Percentiles rank a stretch among this genome's conserved stretches.
Conservation (phyloP, 768 basidiomycete genomes). For the Daedaleopsis sinensis region DNA sequence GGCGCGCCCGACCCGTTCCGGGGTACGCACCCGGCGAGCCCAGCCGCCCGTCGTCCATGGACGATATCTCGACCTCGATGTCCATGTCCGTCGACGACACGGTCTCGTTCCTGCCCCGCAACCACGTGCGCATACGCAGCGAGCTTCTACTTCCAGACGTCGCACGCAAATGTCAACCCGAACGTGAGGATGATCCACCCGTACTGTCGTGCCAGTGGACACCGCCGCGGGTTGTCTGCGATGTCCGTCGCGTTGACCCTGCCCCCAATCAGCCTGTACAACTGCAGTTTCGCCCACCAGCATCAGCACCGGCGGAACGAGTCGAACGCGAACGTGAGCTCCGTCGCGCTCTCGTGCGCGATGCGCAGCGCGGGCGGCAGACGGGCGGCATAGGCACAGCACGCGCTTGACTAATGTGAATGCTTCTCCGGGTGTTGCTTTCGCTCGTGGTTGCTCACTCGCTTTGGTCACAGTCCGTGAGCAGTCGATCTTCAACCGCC, state of each 20-base stretch:
- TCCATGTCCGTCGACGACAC: slow-evolving; percentile 67
- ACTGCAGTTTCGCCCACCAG: slow-evolving; percentile 54
- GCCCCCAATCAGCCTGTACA: slow-evolving; percentile 75
- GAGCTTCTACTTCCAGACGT: slow-evolving; percentile 71
- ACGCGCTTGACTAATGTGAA: slow-evolving; percentile 58
- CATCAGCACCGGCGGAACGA: slow-evolving; percentile 51
- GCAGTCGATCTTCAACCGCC: slow-evolving; percentile 64
- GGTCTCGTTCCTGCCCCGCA: slow-evolving; percentile 58
- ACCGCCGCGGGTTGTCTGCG: slow-evolving; percentile 58
- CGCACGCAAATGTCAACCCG: slow-evolving; percentile 5
- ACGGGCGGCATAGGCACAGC: slow-evolving; percentile 61
- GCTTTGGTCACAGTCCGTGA: slow-evolving; percentile 34
- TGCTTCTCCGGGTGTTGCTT: slow-evolving; percentile 5
- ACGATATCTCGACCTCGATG: slow-evolving; percentile 42
- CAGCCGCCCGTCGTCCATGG: slow-evolving; percentile 60
- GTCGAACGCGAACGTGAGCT: slow-evolving; percentile 60
- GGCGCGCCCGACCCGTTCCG: slow-evolving; percentile 74
- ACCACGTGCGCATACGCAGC: slow-evolving; percentile 57
- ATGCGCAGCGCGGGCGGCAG: slow-evolving; percentile 54
- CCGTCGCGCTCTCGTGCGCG: slow-evolving; percentile 58
- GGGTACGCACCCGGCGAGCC: slow-evolving; percentile 55
- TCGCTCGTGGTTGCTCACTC: slow-evolving; percentile 18
- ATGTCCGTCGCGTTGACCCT: slow-evolving; percentile 55
- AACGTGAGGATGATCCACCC: slow-evolving; percentile 28
- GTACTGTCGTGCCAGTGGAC: slow-evolving; percentile 49